Conservation (phyloP, 305 asterid species). For the Nicotiana rustica region DNA sequence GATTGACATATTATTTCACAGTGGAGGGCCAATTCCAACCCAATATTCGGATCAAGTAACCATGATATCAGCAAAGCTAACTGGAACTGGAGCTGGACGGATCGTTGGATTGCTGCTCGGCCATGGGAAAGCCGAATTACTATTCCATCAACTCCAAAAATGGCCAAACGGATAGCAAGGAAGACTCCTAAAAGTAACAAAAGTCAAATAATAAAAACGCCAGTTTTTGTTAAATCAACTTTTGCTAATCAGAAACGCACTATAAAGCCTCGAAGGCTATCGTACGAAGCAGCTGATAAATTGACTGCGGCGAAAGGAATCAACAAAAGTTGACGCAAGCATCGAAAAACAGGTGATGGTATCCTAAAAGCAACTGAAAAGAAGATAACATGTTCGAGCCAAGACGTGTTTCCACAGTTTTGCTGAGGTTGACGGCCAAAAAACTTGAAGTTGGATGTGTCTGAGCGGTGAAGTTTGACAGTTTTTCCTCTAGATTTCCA, state of each 20-base stretch:
- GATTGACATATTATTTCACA: conserved; percentile 40
- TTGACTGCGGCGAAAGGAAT: conserved; percentile 49
- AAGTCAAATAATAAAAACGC: conserved; percentile 26
- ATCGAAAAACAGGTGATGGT: no score
- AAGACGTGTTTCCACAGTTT: background rate
- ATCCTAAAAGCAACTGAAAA: no score
- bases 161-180: conserved; percentile 45
- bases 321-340: conserved; percentile 47
- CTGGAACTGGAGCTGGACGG: conserved; percentile 99
- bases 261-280: conserved; percentile 43
- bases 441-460: conserved; percentile 24
- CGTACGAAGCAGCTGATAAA: conserved; percentile 51
- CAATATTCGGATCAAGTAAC: conserved; percentile 57
- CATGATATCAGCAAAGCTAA: conserved; percentile 61
- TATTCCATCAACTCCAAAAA: conserved; percentile 57
- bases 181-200: conserved; percentile 36
- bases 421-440: background rate
- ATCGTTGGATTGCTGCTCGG: conserved; percentile 90
- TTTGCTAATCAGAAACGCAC: conserved; percentile 63
- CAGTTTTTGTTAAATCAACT: conserved; percentile 26
- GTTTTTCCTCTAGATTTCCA: background rate
- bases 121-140: conserved; percentile 93
- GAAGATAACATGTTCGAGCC: background rate
- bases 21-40: conserved; percentile 85
- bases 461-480: background rate